Evolutionary conservation across 2,329 filamentous ascomycete species (phyloP).

Genomic region (Dendrostoma leiphaemia): DNA sequence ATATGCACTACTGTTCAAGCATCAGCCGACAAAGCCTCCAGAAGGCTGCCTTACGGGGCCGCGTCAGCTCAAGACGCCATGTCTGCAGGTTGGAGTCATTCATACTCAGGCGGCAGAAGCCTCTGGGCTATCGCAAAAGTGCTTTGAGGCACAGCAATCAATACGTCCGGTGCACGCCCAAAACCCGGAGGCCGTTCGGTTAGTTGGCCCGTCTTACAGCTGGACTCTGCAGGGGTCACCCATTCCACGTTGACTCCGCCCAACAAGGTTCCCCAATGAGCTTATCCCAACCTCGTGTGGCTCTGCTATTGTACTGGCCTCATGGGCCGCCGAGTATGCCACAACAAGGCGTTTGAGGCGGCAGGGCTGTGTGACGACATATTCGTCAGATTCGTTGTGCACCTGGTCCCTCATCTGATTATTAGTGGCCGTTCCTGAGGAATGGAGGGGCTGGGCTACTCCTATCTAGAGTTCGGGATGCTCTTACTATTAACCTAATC

Average conservation of each 20-base stretch:
- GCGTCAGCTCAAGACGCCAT: slow-evolving; percentile 19
- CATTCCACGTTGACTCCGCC: background rate
- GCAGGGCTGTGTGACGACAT: slow-evolving; percentile 12
- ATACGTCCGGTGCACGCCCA: background rate
- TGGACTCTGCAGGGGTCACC: slow-evolving; percentile 1
- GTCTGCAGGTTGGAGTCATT: slow-evolving; percentile 12
- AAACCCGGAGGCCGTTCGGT: background rate
- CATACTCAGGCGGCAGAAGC: background rate
- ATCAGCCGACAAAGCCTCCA: background rate
- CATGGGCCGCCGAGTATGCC: too few relatives aligned
- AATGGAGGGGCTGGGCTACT: background rate
- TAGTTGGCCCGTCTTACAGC: slow-evolving; percentile 3
- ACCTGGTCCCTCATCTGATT: too few relatives aligned
- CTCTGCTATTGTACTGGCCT: too few relatives aligned
- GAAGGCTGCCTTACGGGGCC: slow-evolving; percentile 19
- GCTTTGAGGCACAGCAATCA: background rate
- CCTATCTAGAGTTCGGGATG: background rate
- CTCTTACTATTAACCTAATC: background rate
- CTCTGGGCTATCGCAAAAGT: slow-evolving; percentile 7
- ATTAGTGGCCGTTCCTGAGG: background rate
- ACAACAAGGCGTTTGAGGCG: background rate
- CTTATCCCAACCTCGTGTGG: slow-evolving; percentile 12
- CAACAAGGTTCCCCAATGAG: slow-evolving; percentile 11
- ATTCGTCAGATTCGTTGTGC: slow-evolving; percentile 9
- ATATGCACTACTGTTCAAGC: too few relatives aligned